phyloP scores from a whole-genome alignment of 108 stramenopile genomes.

The Cylindrotheca fusiformis region DNA sequence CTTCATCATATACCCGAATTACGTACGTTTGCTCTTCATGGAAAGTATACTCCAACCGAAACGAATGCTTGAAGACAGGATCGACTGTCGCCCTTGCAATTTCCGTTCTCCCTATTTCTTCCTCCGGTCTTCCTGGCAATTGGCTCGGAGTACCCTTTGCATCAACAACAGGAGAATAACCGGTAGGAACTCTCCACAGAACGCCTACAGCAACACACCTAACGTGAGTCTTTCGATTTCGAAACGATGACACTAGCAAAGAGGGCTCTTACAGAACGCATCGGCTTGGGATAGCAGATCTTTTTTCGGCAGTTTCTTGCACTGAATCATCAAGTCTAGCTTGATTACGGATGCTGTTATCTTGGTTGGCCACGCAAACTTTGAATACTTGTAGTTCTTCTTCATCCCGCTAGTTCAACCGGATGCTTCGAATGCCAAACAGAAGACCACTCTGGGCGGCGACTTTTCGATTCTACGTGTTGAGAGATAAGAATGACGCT shows the following conservation, averaged over 20 bases:
- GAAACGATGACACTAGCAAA: too few species aligned
- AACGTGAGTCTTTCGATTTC: too few species aligned
- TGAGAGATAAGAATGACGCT: too few species aligned
- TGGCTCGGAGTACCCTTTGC: conserved; percentile 26
- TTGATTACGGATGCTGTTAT: conserved; percentile 46
- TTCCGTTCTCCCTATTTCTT: conserved; percentile 61
- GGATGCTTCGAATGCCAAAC: too few species aligned
- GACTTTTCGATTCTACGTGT: too few species aligned
- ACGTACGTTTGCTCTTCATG: conserved; percentile 53
- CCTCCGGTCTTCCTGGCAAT: conserved; percentile 34
- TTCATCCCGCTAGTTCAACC: too few species aligned
- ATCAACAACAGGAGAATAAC: conserved; percentile 12
- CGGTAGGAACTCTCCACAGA: conserved; percentile 35
- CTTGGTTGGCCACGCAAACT: conserved; percentile 39
- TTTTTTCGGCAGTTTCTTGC: conserved; percentile 43
- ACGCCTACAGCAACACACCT: conserved; percentile 12
- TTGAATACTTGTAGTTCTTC: conserved; percentile 13
- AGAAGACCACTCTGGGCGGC: too few species aligned
- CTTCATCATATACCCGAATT: conserved; percentile 56
- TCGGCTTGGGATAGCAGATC: conserved; percentile 52
- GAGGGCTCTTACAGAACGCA: conserved; percentile 41
- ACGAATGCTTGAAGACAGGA: conserved; percentile 43
- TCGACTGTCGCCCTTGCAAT: conserved; percentile 35
- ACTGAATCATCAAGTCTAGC: conserved; percentile 44
- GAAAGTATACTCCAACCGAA: conserved; percentile 50